Conservation (phyloP, 2,329 filamentous ascomycete genomes). For the Pyricularia pennisetigena region DNA sequence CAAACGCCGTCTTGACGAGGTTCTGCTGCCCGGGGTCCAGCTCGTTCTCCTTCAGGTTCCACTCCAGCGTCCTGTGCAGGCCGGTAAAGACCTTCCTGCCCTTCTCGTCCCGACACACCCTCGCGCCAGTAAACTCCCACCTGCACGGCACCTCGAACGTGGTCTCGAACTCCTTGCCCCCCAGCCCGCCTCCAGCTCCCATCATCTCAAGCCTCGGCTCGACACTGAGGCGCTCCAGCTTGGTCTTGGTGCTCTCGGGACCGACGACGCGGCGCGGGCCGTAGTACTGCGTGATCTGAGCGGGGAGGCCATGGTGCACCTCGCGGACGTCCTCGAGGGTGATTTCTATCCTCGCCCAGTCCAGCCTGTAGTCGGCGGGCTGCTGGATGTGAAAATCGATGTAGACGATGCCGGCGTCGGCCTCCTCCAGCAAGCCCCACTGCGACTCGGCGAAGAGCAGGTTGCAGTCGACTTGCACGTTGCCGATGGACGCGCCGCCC, state of each 20-base stretch:
- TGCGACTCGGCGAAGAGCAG: slow-evolving; percentile 5
- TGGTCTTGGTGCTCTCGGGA: not conserved
- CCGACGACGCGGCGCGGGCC: not conserved
- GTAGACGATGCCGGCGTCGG: slow-evolving; percentile 6
- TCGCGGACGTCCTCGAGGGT: not conserved
- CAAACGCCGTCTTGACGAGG: not conserved
- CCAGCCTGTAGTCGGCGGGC: not conserved
- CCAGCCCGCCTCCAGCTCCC: not conserved
- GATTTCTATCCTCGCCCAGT: not conserved
- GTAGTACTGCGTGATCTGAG: not conserved
- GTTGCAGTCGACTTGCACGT: slow-evolving; percentile 6
- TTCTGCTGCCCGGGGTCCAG: not conserved
- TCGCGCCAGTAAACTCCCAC: not conserved
- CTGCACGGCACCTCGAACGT: not conserved
- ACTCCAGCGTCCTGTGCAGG: not conserved
- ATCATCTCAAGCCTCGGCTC: not conserved
- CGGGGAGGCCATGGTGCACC: not conserved
- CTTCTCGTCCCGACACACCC: not conserved
- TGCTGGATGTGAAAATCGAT: slow-evolving; percentile 4
- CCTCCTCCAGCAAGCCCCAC: slow-evolving; percentile 4
- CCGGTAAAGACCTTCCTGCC: not conserved
- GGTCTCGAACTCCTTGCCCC: not conserved
- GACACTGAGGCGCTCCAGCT: not conserved
- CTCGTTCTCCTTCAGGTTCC: not conserved
- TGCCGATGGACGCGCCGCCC: slow-evolving; percentile 5